phyloP scores from a whole-genome alignment of 176 grass and related monocot genomes.

The Melocanna baccifera region DNA sequence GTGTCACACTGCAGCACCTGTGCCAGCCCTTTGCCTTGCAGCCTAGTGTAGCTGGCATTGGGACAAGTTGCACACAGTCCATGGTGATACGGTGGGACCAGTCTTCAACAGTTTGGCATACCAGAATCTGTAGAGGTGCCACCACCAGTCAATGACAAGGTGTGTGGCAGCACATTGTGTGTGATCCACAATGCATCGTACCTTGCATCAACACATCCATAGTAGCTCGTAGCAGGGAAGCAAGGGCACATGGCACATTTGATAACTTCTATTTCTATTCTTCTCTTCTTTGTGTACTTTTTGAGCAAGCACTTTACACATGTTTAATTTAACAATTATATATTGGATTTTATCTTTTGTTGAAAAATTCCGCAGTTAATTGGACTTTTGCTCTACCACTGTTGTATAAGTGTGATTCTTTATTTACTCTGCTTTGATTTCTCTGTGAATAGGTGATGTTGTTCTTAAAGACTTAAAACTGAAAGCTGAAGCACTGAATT shows the following conservation, averaged over 20 bases:
- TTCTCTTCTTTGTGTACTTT: constrained; percentile 18
- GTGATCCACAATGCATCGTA: background rate
- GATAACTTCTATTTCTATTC: background rate
- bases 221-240: background rate
- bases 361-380: background rate
- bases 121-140: background rate
- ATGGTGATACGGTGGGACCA: background rate
- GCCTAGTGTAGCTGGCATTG: background rate
- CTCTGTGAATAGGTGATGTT: constrained; percentile 73
- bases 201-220: background rate
- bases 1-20: background rate
- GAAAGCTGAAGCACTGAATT: constrained; percentile 96
- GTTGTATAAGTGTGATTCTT: constrained; percentile 13
- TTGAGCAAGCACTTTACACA: background rate
- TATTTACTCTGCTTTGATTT: constrained; percentile 30
- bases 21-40: background rate
- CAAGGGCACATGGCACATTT: background rate
- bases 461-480: constrained; percentile 97
- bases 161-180: background rate
- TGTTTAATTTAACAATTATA: background rate
- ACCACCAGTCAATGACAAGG: constrained; percentile 5
- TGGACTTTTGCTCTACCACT: background rate
- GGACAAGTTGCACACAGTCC: background rate
- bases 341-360: constrained; percentile 2
- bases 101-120: background rate